Evolutionary conservation across 108 stramenopile genomes (phyloP), one percentile per base, ranked within the genome.

Genomic region (Nitzschia sp.): DNA sequence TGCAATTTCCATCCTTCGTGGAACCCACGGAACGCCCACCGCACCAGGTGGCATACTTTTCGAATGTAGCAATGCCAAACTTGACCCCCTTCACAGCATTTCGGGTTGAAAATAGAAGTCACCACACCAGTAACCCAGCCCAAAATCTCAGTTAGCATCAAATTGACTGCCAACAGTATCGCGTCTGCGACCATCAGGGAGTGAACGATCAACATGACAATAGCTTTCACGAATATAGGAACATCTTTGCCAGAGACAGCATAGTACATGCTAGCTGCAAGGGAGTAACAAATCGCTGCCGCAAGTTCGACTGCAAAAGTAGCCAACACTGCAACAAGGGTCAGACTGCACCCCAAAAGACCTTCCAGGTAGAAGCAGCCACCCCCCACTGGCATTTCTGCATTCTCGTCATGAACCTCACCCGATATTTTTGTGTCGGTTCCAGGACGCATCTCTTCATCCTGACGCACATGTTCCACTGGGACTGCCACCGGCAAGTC

Each of bases 1-100:
- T 35, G 23, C 18, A 61, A 23, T 38, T 3, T 8, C 59, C 59
- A 61, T 21, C 30, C 36, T 18, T 35, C 35, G 29, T 61, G 59
- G 35, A 61, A 71, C 2, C 33, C 25, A 29, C 70, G 70, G 62
- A 62, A 71, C 3, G 49, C 68, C 68, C 68, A 69, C 29, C 68
- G n/a, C 11, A 38, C 46, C 29, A 69, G 24, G 46, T 69, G 57
- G 46, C 68, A 69, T 24, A 31, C 47, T 35, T 49, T 64, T 28
- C 64, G 64, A 21, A 64, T 29, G 25, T 49, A 64, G 27, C 2
- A 2, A 33, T 64, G 64, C 59, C 59, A 61, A n/a, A 21, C 59
- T 38, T 31, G 33, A 8, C 59, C 59, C 13, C n/a, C 59, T 8
- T 11, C 2, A 23, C 13, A 38, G 4, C 35, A 61, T 51, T 19